A percentile compares a stretch with the other conserved stretches of the same genome.
Evolutionary conservation across 768 basidiomycete species (phyloP).

Genomic region (Leccinum barrowsii): DNA sequence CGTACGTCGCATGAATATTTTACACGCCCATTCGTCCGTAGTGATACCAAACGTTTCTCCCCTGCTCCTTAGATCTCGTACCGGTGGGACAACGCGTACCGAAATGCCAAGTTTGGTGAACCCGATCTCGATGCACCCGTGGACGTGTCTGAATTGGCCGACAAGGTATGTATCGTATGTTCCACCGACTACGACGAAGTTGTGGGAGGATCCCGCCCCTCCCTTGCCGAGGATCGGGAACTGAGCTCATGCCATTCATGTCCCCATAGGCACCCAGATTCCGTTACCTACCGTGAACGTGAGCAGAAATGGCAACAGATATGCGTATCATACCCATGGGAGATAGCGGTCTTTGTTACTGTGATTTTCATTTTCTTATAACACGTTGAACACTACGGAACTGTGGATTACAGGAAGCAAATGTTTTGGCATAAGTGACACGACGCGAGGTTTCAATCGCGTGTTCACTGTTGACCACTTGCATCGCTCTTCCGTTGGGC

Average conservation of each 20-base stretch:
- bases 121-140: conserved; percentile 44
- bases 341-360: neutral
- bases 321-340: neutral
- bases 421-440: too few species aligned
- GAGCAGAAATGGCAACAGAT: neutral
- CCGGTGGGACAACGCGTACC: conserved; percentile 53
- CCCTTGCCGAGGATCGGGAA: neutral
- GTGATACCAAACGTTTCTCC: neutral
- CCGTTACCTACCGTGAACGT: conserved; percentile 44
- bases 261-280: conserved; percentile 51
- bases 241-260: neutral
- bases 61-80: conserved; percentile 49
- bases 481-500: too few species aligned
- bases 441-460: too few species aligned
- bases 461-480: too few species aligned
- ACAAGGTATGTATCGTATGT: conserved; percentile 33
- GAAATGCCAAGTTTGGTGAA: conserved; percentile 52
- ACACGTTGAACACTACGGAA: neutral
- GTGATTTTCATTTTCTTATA: neutral
- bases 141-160: conserved; percentile 65
- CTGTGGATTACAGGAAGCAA: neutral
- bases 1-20: conserved; percentile 8
- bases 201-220: neutral
- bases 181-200: neutral
- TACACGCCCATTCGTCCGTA: neutral